Evolutionary conservation across 1,139 yeast species (phyloP).

Genomic region (Maudiozyma humilis): DNA sequence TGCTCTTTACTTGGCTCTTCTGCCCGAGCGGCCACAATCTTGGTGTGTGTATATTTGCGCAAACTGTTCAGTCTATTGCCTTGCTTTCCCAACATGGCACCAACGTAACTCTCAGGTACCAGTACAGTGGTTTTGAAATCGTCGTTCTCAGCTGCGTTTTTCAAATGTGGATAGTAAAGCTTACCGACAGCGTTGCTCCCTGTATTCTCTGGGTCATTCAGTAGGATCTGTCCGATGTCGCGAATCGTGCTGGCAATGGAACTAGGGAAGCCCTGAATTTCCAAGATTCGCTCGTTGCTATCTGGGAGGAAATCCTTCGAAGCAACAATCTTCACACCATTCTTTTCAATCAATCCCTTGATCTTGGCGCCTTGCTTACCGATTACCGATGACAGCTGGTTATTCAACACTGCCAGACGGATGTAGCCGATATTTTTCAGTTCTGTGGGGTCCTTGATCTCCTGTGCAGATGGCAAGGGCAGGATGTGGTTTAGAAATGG

Average conservation of each 20-base stretch:
- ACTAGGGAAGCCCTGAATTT: slow-evolving; percentile 73
- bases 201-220: slow-evolving; percentile 18
- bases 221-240: slow-evolving; percentile 26
- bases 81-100: slow-evolving; percentile 82
- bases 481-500: slow-evolving; percentile 29
- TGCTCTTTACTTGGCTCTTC: not conserved
- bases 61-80: slow-evolving; percentile 85
- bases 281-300: slow-evolving; percentile 82
- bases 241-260: slow-evolving; percentile 65
- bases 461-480: slow-evolving; percentile 26
- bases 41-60: slow-evolving; percentile 71
- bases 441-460: slow-evolving; percentile 33
- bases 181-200: slow-evolving; percentile 10
- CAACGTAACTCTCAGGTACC: slow-evolving; percentile 79
- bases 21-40: slow-evolving; percentile 43
- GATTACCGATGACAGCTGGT: slow-evolving; percentile 85
- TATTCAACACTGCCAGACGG: slow-evolving; percentile 71
- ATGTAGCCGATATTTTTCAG: slow-evolving; percentile 33
- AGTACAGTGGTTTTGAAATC: slow-evolving; percentile 23
- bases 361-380: slow-evolving; percentile 81
- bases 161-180: slow-evolving; percentile 14
- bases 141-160: slow-evolving; percentile 6
- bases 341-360: slow-evolving; percentile 66
- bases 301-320: slow-evolving; percentile 78
- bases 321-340: slow-evolving; percentile 74